Percentiles rank a stretch among this genome's conserved stretches.
phyloP scores from a whole-genome alignment of 257 asterid species.

The Solanum lignicaule region DNA sequence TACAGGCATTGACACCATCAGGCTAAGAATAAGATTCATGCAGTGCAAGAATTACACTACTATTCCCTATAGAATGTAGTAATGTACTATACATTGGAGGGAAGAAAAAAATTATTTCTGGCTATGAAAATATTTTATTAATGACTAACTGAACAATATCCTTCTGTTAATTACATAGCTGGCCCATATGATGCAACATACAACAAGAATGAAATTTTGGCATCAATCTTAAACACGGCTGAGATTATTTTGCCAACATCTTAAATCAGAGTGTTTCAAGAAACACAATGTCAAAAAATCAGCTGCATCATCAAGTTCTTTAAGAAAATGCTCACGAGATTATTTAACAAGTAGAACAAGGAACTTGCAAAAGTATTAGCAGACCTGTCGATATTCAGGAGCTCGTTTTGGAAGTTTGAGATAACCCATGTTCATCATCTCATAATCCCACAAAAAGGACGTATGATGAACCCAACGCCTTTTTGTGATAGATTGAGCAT shows the following conservation, averaged over 20 bases:
- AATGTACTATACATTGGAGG: background rate
- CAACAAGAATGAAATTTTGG: background rate
- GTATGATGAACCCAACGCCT: constrained; percentile 89
- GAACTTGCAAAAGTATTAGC: background rate
- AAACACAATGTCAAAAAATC: background rate
- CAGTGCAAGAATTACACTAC: background rate
- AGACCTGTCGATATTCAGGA: constrained; percentile 83
- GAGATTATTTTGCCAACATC: background rate
- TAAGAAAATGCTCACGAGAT: background rate
- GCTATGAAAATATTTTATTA: background rate
- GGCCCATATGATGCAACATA: background rate
- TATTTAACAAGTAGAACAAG: background rate
- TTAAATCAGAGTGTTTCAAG: background rate
- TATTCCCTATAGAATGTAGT: background rate
- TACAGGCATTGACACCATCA: background rate
- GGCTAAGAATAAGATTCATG: background rate
- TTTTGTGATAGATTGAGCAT: constrained; percentile 86
- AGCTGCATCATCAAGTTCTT: background rate
- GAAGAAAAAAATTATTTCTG: background rate
- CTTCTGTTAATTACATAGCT: background rate
- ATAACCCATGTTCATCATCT: constrained; percentile 58
- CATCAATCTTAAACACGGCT: background rate
- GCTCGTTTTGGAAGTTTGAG: constrained; percentile 68
- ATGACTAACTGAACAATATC: background rate
- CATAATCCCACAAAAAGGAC: constrained; percentile 87